These are phyloP conservation scores for Neofusicoccum sp. DNA, from an alignment of 2,329 filamentous ascomycete species.

Conservation along the genomic window DNA sequence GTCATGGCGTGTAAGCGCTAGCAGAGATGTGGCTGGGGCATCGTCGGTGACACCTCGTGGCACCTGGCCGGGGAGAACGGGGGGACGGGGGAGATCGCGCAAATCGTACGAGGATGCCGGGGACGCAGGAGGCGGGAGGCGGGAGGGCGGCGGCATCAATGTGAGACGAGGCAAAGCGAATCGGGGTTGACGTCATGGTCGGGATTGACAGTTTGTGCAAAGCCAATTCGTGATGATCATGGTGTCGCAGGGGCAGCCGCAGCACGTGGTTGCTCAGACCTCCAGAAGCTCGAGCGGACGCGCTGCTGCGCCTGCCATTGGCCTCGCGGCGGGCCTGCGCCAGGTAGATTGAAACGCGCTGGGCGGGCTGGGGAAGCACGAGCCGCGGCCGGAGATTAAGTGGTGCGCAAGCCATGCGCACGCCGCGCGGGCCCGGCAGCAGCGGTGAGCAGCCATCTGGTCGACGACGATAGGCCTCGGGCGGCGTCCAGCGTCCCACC, in stretches of 20 bases:
- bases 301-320: neutral
- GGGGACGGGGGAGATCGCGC: neutral
- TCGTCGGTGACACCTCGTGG: neutral
- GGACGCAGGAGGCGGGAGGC: neutral
- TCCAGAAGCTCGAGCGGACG: neutral
- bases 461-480: neutral
- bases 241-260: conserved; percentile 11
- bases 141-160: conserved; percentile 10
- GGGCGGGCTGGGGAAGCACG: conserved; percentile 11
- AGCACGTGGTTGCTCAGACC: conserved; percentile 16
- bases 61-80: neutral
- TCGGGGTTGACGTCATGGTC: conserved; percentile 3
- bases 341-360: conserved; percentile 12
- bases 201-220: neutral
- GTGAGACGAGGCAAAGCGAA: neutral
- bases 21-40: neutral
- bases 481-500: neutral
- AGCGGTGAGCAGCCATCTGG: conserved; percentile 11
- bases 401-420: conserved; percentile 12
- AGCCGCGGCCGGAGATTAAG: conserved; percentile 15
- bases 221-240: conserved; percentile 1
- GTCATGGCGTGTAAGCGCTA: neutral
- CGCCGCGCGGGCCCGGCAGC: neutral
- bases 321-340: neutral
- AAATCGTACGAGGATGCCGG: neutral